Percentiles rank a stretch among this genome's conserved stretches.
phyloP scores from a whole-genome alignment of 257 asterid species.

The Cinchona pubescens region DNA sequence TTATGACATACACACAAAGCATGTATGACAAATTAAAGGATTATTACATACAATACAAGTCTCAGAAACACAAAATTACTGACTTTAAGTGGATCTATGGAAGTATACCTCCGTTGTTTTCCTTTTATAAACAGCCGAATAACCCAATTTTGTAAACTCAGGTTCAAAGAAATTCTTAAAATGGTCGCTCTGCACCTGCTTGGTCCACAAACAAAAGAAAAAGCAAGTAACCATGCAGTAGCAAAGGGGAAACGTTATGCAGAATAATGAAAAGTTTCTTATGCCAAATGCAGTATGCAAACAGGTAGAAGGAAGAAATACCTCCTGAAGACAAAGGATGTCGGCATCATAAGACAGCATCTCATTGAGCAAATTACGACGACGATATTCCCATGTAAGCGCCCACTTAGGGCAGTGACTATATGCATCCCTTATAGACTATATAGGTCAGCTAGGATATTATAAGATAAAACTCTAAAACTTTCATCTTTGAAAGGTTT shows the following conservation, averaged over 20 bases:
- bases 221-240: too few species aligned
- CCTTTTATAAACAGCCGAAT: conserved; percentile 64
- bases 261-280: background rate
- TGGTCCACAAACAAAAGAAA: background rate
- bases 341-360: conserved; percentile 77
- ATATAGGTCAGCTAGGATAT: conserved; percentile 60
- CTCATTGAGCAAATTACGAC: conserved; percentile 71
- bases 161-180: conserved; percentile 77
- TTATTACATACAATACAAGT: too few species aligned
- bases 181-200: conserved; percentile 65
- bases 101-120: conserved; percentile 50
- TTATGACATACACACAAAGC: too few species aligned
- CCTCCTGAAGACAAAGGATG: conserved; percentile 86
- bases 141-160: conserved; percentile 82
- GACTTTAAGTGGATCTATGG: too few species aligned
- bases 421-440: conserved; percentile 50
- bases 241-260: background rate
- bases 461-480: conserved; percentile 77
- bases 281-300: background rate
- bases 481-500: conserved; percentile 33
- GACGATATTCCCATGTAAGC: conserved; percentile 82
- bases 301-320: background rate
- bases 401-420: conserved; percentile 84
- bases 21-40: too few species aligned
- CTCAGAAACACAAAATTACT: too few species aligned